Evolutionary conservation across 2,329 filamentous ascomycete genomes (phyloP).

Genomic region (Ophiostoma sp.): DNA sequence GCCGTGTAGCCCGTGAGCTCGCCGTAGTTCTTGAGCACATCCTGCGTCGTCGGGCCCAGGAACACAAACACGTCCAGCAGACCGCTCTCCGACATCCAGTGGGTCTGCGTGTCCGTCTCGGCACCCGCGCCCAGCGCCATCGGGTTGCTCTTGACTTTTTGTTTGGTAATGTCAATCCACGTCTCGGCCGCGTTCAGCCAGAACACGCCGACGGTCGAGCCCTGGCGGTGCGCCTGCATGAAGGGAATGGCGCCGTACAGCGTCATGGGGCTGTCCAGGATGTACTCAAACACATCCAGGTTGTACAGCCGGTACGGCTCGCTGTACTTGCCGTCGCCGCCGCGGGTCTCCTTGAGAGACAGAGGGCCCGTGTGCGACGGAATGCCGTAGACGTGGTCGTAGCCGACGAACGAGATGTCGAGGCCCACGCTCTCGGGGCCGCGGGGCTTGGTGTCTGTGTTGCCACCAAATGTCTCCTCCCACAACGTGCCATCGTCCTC

Average conservation of each 20-base stretch:
- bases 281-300: constrained; percentile 95
- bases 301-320: constrained; percentile 96
- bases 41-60: constrained; percentile 77
- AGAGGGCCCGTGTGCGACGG: constrained; percentile 86
- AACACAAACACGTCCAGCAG: constrained; percentile 91
- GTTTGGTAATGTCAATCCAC: constrained; percentile 91
- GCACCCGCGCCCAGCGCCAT: constrained; percentile 64
- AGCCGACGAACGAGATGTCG: constrained; percentile 88
- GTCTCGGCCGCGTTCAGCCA: constrained; percentile 97
- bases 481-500: constrained; percentile 91
- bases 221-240: constrained; percentile 94
- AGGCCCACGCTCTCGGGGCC: constrained; percentile 88
- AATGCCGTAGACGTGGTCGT: constrained; percentile 88
- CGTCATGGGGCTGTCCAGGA: constrained; percentile 96
- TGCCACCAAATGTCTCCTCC: constrained; percentile 94
- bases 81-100: constrained; percentile 94
- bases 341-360: constrained; percentile 83
- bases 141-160: constrained; percentile 66
- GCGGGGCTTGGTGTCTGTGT: constrained; percentile 90
- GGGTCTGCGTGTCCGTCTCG: constrained; percentile 75
- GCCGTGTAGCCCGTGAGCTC: constrained; percentile 89
- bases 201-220: constrained; percentile 90
- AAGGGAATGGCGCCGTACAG: constrained; percentile 95
- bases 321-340: constrained; percentile 74
- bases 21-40: constrained; percentile 74